Evolutionary conservation across 805 yeast genomes (phyloP), one percentile per base, ranked within the genome.

Genomic region (Saccharomycopsis fodiens): DNA sequence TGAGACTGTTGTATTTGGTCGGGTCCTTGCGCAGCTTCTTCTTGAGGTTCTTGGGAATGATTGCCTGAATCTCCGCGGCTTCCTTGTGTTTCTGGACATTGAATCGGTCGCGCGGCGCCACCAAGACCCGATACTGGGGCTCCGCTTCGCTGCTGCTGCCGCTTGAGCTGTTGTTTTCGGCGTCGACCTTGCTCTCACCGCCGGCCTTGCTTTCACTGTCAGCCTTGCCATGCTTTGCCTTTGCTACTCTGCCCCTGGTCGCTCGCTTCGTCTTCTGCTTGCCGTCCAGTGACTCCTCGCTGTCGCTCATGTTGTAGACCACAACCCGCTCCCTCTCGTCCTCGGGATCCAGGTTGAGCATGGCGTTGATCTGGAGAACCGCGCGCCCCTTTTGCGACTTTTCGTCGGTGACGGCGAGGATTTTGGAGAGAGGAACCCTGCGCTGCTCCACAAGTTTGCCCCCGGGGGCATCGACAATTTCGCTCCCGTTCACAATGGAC

Each of bases 111-210:
- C 29, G 6, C 20, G 44, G 44, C 13, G 36, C 53, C 30, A 47
- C 36, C 27, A 46, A 55, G 46, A 52, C 51, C 31, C 35, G 44
- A 20, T 53, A 49, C n/a, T 48, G 44, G 23, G 50, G 51, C 29
- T 25, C 29, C 29, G 6, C 13, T 6, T 12, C 21, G 5, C 34
- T n/a, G 15, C 7, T 13, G 42, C 42, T 39, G 5, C 15, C 25
- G 16, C 27, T 57, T 20, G 40, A 57, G 16, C 36, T 39, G 16
- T 48, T 45, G 23, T 51, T 52, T 10, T 25, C 29, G 10, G 6
- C 13, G 21, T 12, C 21, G 5, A 16, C 16, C n/a, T 25, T 13
- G 42, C 42, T 39, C 16, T 16, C 25, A n/a, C 27, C 15, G 3
- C 19, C 25, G 41, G 34, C 25, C 31, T n/a, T 10, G n/a, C n/a